Evolutionary conservation across 257 asterid genomes (phyloP).

Genomic region (Cruciata laevipes): DNA sequence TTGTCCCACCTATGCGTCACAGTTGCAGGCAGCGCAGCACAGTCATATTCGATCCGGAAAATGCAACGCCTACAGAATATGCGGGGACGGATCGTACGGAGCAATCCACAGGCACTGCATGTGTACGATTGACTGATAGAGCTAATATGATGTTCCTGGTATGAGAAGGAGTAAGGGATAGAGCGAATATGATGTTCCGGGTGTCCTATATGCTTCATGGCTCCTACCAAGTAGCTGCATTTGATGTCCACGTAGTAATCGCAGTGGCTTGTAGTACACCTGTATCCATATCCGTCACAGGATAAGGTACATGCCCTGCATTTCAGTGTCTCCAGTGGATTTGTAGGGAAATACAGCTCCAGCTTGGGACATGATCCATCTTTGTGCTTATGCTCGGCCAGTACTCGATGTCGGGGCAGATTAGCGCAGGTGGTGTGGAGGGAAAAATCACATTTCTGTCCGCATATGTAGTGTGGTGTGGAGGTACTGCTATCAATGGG

Average conservation of each 20-base stretch:
- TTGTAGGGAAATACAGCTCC: not conserved
- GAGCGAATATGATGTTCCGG: no score
- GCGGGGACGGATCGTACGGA: no score
- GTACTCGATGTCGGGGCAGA: not conserved
- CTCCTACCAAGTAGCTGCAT: not conserved
- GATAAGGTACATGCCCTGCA: not conserved
- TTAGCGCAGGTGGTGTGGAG: no score
- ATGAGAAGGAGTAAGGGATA: no score
- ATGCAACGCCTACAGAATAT: no score
- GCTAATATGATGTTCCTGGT: not conserved
- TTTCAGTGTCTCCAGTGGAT: not conserved
- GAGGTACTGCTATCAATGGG: no score
- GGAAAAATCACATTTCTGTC: no score
- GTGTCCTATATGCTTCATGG: not conserved
- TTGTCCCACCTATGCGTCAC: slow-evolving; percentile 5
- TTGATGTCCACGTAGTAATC: not conserved
- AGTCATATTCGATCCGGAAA: not conserved
- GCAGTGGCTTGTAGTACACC: not conserved
- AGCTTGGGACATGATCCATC: no score
- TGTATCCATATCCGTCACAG: slow-evolving; percentile 1
- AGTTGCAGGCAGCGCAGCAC: not conserved
- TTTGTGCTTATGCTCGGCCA: no score
- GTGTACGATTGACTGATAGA: no score
- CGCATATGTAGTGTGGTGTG: no score
- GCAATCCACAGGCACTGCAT: no score